phyloP scores from a whole-genome alignment of 441 rosid species.

The Capsella rubella region DNA sequence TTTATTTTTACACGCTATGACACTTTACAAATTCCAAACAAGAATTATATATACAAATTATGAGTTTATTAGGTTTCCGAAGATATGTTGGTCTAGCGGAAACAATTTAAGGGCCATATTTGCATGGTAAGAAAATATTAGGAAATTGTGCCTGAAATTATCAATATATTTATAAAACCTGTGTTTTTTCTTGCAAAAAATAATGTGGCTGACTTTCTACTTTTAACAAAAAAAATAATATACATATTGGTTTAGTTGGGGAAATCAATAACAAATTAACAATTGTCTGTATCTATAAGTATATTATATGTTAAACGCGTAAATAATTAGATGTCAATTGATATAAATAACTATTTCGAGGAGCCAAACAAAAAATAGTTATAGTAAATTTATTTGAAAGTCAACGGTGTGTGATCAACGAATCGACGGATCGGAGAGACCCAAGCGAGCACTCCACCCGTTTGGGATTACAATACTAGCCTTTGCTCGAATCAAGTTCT shows the following conservation, averaged over 20 bases:
- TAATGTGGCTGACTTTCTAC: background rate
- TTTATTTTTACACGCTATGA: background rate
- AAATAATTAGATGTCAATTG: constrained; percentile 25
- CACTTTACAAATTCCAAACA: background rate
- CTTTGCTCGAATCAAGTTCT: background rate
- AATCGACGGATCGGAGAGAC: constrained; percentile 25
- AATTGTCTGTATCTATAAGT: background rate
- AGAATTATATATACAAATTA: background rate
- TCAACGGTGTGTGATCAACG: constrained; percentile 30
- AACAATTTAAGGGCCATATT: no score
- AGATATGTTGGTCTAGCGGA: no score
- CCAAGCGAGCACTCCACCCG: constrained; percentile 31
- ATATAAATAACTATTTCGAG: constrained; percentile 8
- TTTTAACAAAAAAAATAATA: background rate
- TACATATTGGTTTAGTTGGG: background rate
- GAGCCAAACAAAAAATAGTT: constrained; percentile 2
- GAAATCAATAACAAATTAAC: background rate
- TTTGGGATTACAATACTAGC: background rate
- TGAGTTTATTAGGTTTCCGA: no score
- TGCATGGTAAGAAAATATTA: no score
- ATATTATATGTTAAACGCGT: background rate
- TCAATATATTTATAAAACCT: no score
- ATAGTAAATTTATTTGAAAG: background rate
- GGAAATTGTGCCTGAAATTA: no score
- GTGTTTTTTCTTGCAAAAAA: no score